A percentile compares a stretch with the other conserved stretches of the same genome.
Evolutionary conservation across 176 grass and related monocot species (phyloP).

Genomic region (Phragmites australis): DNA sequence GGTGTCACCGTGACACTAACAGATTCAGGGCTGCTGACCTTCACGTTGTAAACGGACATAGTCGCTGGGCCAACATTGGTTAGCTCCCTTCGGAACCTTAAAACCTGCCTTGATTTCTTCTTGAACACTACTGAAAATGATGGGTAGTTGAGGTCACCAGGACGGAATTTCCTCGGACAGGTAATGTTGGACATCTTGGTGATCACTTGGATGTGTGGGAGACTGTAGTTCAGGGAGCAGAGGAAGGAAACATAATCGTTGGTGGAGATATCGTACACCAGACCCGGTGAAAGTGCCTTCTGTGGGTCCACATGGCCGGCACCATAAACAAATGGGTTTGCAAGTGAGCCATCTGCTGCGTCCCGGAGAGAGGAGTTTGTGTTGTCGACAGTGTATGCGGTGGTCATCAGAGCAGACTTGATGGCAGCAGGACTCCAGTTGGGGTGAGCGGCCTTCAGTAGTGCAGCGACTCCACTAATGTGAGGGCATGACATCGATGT

Average conservation of each 20-base stretch:
- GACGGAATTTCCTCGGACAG: slow-evolving; percentile 57
- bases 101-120: slow-evolving; percentile 36
- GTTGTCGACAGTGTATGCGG: slow-evolving; percentile 72
- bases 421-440: slow-evolving; percentile 89
- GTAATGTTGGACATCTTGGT: slow-evolving; percentile 66
- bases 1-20: slow-evolving; percentile 64
- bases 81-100: slow-evolving; percentile 73
- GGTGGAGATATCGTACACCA: slow-evolving; percentile 79
- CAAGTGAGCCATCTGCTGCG: slow-evolving; percentile 60
- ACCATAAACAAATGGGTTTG: slow-evolving; percentile 70
- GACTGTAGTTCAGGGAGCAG: slow-evolving; percentile 78
- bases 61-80: slow-evolving; percentile 72
- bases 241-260: slow-evolving; percentile 78
- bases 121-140: slow-evolving; percentile 79
- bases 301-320: slow-evolving; percentile 84
- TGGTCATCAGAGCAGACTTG: slow-evolving; percentile 95
- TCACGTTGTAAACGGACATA: slow-evolving; percentile 63
- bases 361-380: slow-evolving; percentile 74
- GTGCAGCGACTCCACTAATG: slow-evolving; percentile 88
- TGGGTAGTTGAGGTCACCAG: slow-evolving; percentile 91
- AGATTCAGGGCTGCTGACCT: slow-evolving; percentile 52
- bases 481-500: slow-evolving; percentile 99
- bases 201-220: slow-evolving; percentile 71
- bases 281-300: slow-evolving; percentile 85
- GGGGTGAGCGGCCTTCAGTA: slow-evolving; percentile 79